These are phyloP conservation scores for Fusarium sacchari DNA, from an alignment of 2,329 filamentous ascomycete species.

Conservation along the genomic window DNA sequence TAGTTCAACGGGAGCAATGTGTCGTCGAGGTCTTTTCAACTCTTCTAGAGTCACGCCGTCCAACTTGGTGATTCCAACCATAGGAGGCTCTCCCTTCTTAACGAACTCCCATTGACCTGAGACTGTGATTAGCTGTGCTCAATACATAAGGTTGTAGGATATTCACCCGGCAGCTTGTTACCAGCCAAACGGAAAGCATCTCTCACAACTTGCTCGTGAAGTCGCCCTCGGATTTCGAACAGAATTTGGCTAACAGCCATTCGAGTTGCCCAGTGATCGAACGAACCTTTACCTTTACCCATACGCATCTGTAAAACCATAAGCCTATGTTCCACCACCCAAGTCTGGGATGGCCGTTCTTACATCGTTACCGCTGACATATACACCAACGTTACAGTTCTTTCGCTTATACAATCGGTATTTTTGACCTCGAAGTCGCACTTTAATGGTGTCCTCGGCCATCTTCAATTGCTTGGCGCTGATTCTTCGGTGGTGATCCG, in stretches of 20 bases:
- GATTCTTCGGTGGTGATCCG: conserved; percentile 91
- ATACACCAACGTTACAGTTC: conserved; percentile 93
- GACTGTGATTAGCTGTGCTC: conserved; percentile 33
- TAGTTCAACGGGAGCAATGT: conserved; percentile 61
- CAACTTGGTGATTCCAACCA: conserved; percentile 93
- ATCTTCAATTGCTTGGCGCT: conserved; percentile 87
- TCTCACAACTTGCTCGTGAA: conserved; percentile 93
- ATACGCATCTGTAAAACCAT: conserved; percentile 76
- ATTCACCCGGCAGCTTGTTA: conserved; percentile 89
- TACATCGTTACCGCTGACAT: conserved; percentile 92
- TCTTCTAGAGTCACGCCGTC: conserved; percentile 85
- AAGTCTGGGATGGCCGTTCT: conserved; percentile 40
- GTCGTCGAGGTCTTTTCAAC: conserved; percentile 81
- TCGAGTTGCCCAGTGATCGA: conserved; percentile 94
- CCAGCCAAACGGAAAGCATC: conserved; percentile 95
- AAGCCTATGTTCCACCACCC: conserved; percentile 19
- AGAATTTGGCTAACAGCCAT: conserved; percentile 91
- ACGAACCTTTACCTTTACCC: conserved; percentile 98
- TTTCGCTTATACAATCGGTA: conserved; percentile 94
- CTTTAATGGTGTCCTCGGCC: conserved; percentile 93
- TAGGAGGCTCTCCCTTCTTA: conserved; percentile 86
- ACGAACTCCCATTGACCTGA: conserved; percentile 90
- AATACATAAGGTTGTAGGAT: neutral
- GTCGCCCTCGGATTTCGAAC: conserved; percentile 89
- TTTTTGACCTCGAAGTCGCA: conserved; percentile 86